Conservation (phyloP, 495 filamentous ascomycete species). For the Staphylotrichum tortipilum region DNA sequence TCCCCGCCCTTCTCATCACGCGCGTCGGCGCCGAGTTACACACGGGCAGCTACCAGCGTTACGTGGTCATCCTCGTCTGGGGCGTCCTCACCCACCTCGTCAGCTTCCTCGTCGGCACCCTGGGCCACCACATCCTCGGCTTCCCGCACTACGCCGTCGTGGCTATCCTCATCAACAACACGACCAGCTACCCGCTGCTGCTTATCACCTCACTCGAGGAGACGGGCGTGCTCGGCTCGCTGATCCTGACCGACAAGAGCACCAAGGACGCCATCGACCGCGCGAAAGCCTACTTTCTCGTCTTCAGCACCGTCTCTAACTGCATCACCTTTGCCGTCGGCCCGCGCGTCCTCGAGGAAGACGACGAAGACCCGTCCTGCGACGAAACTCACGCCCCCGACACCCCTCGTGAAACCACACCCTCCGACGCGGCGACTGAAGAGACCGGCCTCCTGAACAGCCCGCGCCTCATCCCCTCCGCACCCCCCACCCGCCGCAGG, state of each 20-base stretch:
- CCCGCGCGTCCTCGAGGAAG: conserved; percentile 32
- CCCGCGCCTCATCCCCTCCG: not conserved
- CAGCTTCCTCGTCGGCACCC: conserved; percentile 35
- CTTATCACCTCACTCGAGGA: conserved; percentile 56
- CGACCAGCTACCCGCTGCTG: conserved; percentile 60
- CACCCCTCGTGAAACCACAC: too few relatives aligned
- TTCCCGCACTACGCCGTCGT: conserved; percentile 60
- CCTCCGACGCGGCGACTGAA: conserved; percentile 11
- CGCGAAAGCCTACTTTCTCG: conserved; percentile 64
- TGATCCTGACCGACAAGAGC: conserved; percentile 35
- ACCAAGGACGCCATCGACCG: conserved; percentile 47
- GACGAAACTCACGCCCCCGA: too few relatives aligned
- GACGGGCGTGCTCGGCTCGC: conserved; percentile 52
- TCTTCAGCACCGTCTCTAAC: conserved; percentile 39
- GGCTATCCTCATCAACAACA: conserved; percentile 70
- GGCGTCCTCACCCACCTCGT: conserved; percentile 35
- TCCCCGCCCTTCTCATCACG: conserved; percentile 61
- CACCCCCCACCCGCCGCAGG: not conserved
- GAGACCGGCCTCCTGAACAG: conserved; percentile 13
- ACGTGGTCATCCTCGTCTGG: conserved; percentile 42
- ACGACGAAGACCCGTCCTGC: conserved; percentile 22
- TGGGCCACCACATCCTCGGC: conserved; percentile 27
- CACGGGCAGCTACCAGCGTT: conserved; percentile 43
- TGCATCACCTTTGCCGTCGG: conserved; percentile 53
- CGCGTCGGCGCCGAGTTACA: conserved; percentile 62